Evolutionary conservation across 2,329 filamentous ascomycete genomes (phyloP).

Genomic region (Exophiala bonariae): DNA sequence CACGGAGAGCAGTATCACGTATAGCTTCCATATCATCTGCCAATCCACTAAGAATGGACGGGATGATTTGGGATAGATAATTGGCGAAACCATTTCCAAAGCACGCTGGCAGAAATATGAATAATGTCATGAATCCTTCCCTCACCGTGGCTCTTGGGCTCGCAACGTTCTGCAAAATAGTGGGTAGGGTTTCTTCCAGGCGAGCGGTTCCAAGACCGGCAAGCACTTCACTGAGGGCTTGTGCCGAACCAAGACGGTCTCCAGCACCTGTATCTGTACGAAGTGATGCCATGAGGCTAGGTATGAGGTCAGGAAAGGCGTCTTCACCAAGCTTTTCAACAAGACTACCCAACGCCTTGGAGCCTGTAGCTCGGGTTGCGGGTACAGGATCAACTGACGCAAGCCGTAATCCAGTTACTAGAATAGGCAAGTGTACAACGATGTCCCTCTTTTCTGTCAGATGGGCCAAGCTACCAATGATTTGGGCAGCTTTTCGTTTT

Average conservation of each 20-base stretch:
- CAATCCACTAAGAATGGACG: slow-evolving; percentile 87
- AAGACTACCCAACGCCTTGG: slow-evolving; percentile 91
- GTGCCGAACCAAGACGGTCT: slow-evolving; percentile 91
- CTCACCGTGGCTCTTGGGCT: slow-evolving; percentile 87
- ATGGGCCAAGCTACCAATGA: slow-evolving; percentile 96
- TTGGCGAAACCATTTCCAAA: slow-evolving; percentile 98
- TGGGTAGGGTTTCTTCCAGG: slow-evolving; percentile 92
- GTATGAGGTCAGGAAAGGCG: slow-evolving; percentile 92
- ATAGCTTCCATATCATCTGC: slow-evolving; percentile 97
- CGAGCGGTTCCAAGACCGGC: slow-evolving; percentile 90
- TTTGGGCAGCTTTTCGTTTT: slow-evolving; percentile 93
- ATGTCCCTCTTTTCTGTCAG: slow-evolving; percentile 95
- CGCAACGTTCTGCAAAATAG: slow-evolving; percentile 92
- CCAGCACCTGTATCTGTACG: slow-evolving; percentile 96
- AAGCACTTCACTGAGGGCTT: slow-evolving; percentile 93
- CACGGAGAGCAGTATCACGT: slow-evolving; percentile 90
- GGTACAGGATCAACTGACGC: slow-evolving; percentile 95
- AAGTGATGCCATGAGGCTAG: slow-evolving; percentile 94
- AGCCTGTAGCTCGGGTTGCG: slow-evolving; percentile 92
- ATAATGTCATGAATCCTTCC: slow-evolving; percentile 98
- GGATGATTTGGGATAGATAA: slow-evolving; percentile 93
- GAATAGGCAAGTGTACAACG: slow-evolving; percentile 82
- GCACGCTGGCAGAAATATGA: slow-evolving; percentile 98
- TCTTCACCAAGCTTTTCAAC: slow-evolving; percentile 98
- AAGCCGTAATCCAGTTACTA: slow-evolving; percentile 84